Evolutionary conservation across 2,329 filamentous ascomycete genomes (phyloP).

Genomic region (Penicillium sp.): DNA sequence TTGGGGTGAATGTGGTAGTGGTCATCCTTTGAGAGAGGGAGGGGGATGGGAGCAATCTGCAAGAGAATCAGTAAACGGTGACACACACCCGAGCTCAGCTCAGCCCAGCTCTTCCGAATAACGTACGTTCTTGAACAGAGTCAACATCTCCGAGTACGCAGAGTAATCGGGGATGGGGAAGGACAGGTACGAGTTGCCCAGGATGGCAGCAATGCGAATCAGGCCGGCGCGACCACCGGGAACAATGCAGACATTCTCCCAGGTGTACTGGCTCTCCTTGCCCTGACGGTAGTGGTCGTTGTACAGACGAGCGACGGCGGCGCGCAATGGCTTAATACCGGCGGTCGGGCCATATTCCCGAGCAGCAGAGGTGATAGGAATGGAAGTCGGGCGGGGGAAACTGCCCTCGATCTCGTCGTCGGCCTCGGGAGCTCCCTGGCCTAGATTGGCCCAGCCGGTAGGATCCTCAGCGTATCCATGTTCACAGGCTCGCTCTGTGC

Average conservation of each 20-base stretch:
- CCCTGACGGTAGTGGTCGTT: constrained; percentile 88
- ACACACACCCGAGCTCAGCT: not conserved
- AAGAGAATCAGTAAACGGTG: constrained; percentile 4
- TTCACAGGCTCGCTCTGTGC: constrained; percentile 69
- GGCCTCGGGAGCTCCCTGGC: constrained; percentile 90
- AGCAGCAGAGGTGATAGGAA: constrained; percentile 74
- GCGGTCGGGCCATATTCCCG: constrained; percentile 93
- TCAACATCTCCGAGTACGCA: constrained; percentile 97
- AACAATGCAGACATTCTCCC: constrained; percentile 97
- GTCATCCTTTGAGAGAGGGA: constrained; percentile 79
- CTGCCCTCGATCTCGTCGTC: constrained; percentile 89
- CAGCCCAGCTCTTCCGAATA: constrained; percentile 11
- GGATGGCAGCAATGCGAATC: constrained; percentile 89
- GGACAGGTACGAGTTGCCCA: constrained; percentile 87
- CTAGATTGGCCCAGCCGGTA: constrained; percentile 84
- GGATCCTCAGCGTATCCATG: constrained; percentile 85
- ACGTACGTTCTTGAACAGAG: constrained; percentile 75
- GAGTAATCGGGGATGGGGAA: constrained; percentile 97
- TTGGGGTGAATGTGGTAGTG: constrained; percentile 91
- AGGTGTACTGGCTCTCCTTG: constrained; percentile 86
- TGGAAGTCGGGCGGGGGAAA: constrained; percentile 75
- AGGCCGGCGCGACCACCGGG: constrained; percentile 88
- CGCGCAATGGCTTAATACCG: constrained; percentile 85
- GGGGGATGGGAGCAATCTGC: constrained; percentile 81
- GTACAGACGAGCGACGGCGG: constrained; percentile 88